Evolutionary conservation across 768 basidiomycete species (phyloP), one percentile per base, ranked within the genome.

Genomic region (Collybia sordida): DNA sequence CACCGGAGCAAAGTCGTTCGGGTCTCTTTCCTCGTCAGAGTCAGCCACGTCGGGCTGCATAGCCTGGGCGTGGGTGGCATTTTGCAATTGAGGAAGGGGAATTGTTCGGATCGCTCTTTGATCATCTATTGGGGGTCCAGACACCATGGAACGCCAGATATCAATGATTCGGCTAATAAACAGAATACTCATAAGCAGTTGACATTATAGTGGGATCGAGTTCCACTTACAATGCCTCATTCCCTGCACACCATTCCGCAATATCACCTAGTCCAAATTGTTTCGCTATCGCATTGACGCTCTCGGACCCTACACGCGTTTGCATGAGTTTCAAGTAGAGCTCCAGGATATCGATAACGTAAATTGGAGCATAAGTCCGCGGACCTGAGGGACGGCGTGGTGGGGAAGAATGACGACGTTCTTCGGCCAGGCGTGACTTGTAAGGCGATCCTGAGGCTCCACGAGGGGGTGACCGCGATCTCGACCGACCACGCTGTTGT

Each of bases 111-210:
- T 34, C 3, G 50, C 58, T 19, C 60, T 63, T 46, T 79, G 78
- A 49, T 81, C 74, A 43, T 79, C 77, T 22, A 81, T 77, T 17
- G 75, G 55, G 12, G 56, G 57, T 2, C 72, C 75, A 14, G 74
- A 70, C 8, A 77, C 63, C 76, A 80, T 78, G 8, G 69, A 68
- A 35, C 58, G 62, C 78, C 77, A 81, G 43, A 77, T 67, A 19
- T 69, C 64, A n/a, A 79, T 55, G 14, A 73, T 52, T 21, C 78
- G 80, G 48, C 34, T 28, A 43, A 3, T 21, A 7, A 12, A 9
- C 24, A 34, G 34, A 27, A 12, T 41, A 45, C 35, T 55, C 14
- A 7, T 31, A 31, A 31, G 6, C 31, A 31, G 31, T 4, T 31
- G 9, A 12, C 31, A 11, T 12, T 11, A 7, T 12, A 11, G 14